These are phyloP conservation scores for Gaultheria prostrata DNA, from an alignment of 148 eudicot genomes.

Conservation along the genomic window DNA sequence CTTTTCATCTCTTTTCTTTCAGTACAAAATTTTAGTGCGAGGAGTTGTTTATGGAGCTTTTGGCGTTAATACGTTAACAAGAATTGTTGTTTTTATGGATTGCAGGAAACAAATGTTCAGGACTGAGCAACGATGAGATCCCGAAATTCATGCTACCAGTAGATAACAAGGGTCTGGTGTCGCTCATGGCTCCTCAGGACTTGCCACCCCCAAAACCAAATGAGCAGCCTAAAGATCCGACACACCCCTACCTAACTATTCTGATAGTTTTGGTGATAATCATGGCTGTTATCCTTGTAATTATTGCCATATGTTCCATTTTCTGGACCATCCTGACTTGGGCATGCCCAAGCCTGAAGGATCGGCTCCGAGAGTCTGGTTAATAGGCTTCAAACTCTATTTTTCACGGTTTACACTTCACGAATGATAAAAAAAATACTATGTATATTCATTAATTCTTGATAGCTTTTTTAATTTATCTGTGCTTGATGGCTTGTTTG, in stretches of 20 bases:
- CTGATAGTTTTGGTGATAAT: no score
- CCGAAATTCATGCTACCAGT: constrained; percentile 58
- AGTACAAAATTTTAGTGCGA: background rate
- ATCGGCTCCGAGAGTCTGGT: no score
- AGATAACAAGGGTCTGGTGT: constrained; percentile 42
- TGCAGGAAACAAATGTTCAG: constrained; percentile 65
- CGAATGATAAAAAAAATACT: no score
- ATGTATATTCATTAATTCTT: no score
- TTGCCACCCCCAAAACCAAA: constrained; percentile 25
- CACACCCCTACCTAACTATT: background rate
- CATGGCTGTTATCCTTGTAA: no score
- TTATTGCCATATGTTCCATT: no score
- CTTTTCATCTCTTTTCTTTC: background rate
- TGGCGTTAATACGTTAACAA: background rate
- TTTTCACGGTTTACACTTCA: no score
- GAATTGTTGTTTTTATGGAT: constrained; percentile 6
- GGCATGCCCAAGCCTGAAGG: no score
- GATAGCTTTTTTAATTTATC: no score
- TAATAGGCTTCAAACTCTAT: no score
- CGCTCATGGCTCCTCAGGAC: constrained; percentile 11
- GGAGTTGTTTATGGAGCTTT: background rate
- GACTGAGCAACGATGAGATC: constrained; percentile 17
- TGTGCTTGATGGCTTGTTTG: no score
- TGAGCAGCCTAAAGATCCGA: constrained; percentile 30
- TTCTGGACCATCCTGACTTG: no score